These are phyloP conservation scores for Choanephora cucurbitarum DNA, from an alignment of 371 early-diverging fungal species.

Conservation along the genomic window DNA sequence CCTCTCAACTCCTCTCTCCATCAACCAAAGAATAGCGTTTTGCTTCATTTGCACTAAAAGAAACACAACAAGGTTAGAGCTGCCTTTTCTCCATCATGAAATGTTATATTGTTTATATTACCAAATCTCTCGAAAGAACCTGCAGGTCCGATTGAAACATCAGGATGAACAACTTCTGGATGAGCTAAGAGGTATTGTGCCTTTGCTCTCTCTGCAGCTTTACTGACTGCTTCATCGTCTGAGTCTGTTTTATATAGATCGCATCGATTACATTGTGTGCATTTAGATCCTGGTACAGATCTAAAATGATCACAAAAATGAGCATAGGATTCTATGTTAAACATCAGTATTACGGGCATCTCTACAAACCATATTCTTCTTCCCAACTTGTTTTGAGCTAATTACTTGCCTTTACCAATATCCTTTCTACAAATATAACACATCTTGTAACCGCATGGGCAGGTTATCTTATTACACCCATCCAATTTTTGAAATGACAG, in stretches of 20 bases:
- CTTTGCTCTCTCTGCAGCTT: slow-evolving; percentile 53
- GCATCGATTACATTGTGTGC: slow-evolving; percentile 58
- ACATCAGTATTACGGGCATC: no score
- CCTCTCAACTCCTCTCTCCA: background rate
- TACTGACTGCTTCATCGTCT: slow-evolving; percentile 49
- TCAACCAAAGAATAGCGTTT: slow-evolving; percentile 6
- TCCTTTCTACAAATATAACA: slow-evolving; percentile 71
- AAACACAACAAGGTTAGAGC: background rate
- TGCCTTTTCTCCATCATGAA: no score
- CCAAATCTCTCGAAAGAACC: slow-evolving; percentile 26
- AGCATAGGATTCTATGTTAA: slow-evolving; percentile 47
- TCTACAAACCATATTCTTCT: no score
- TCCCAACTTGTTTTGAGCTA: no score
- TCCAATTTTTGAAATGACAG: slow-evolving; percentile 62
- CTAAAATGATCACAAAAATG: slow-evolving; percentile 74
- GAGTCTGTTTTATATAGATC: slow-evolving; percentile 61
- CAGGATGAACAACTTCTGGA: slow-evolving; percentile 30
- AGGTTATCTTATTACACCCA: slow-evolving; percentile 74
- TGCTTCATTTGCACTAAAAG: slow-evolving; percentile 6
- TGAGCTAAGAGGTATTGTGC: slow-evolving; percentile 53
- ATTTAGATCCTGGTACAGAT: slow-evolving; percentile 48
- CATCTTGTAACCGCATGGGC: slow-evolving; percentile 66
- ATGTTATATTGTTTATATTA: background rate
- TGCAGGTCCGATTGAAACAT: slow-evolving; percentile 34
- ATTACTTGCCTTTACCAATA: slow-evolving; percentile 31